Conservation (phyloP, 805 yeast genomes). For the Cyberlindnera mrakii region DNA sequence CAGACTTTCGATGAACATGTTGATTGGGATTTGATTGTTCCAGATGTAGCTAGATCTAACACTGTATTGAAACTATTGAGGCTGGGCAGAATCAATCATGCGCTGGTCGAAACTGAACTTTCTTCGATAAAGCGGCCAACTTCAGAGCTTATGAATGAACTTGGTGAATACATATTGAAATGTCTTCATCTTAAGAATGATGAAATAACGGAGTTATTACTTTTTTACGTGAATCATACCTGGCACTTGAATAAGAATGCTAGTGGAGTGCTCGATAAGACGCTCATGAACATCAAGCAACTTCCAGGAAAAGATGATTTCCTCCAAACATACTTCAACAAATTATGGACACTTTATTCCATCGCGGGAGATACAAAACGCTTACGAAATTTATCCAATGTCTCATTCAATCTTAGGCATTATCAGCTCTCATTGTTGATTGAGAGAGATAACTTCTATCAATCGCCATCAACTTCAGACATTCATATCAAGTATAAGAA, state of each 20-base stretch:
- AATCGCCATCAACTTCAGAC: conserved; percentile 10
- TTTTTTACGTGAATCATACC: conserved; percentile 5
- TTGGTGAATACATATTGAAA: conserved; percentile 9
- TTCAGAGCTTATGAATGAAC: conserved; percentile 4
- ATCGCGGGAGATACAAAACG: conserved; percentile 30
- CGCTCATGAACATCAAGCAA: background rate
- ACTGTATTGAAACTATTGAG: conserved; percentile 9
- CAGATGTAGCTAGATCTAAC: conserved; percentile 4
- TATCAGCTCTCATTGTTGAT: conserved; percentile 8
- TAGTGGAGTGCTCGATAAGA: conserved; percentile 2
- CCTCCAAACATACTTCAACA: conserved; percentile 9
- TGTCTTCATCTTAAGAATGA: background rate
- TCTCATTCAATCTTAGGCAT: conserved; percentile 34
- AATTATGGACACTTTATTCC: conserved; percentile 18
- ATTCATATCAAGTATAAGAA: conserved; percentile 29
- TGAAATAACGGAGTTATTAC: background rate
- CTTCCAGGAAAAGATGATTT: conserved; percentile 2
- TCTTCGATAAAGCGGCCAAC: conserved; percentile 11
- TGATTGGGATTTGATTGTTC: conserved; percentile 14
- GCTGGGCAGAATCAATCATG: conserved; percentile 9
- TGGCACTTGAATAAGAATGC: background rate
- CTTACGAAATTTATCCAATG: conserved; percentile 39
- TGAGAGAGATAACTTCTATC: conserved; percentile 25
- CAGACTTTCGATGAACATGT: background rate
- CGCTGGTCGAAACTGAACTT: conserved; percentile 13